A percentile compares a stretch with the other conserved stretches of the same genome.
phyloP scores from a whole-genome alignment of 805 yeast species.

The Pichia membranifaciens region DNA sequence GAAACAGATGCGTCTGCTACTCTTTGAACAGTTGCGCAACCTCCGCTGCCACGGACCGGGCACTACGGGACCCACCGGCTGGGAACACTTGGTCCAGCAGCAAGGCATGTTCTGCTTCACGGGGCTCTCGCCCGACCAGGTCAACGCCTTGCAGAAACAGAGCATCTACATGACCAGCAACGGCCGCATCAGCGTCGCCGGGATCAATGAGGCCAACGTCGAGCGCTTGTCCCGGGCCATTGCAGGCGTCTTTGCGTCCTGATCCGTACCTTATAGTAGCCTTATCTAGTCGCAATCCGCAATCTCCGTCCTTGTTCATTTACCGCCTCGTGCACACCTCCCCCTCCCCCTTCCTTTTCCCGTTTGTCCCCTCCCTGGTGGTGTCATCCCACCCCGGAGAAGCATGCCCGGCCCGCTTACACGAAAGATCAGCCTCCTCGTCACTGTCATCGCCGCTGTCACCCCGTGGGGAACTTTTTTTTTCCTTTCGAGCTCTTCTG shows the following conservation, averaged over 20 bases:
- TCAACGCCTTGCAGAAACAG: slow-evolving; percentile 55
- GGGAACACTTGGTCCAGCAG: slow-evolving; percentile 85
- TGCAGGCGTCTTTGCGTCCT: background rate
- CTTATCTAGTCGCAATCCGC: background rate
- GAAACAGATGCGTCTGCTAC: slow-evolving; percentile 58
- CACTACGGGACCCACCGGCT: slow-evolving; percentile 46
- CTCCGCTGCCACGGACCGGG: slow-evolving; percentile 28
- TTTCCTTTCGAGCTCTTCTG: no score
- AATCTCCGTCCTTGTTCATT: no score
- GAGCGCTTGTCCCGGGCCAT: slow-evolving; percentile 36
- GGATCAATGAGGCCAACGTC: slow-evolving; percentile 75
- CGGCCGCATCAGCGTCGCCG: slow-evolving; percentile 90
- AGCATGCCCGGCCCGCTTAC: no score
- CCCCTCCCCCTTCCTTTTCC: no score
- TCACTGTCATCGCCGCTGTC: background rate
- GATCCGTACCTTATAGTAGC: background rate
- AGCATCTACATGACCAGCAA: slow-evolving; percentile 82
- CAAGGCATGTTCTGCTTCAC: slow-evolving; percentile 97
- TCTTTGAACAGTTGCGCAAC: slow-evolving; percentile 48
- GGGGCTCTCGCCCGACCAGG: slow-evolving; percentile 69
- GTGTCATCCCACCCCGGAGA: no score
- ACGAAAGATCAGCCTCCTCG: no score
- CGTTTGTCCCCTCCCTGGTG: no score
- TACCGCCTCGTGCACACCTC: no score
- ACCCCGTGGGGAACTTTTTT: slow-evolving; percentile 19